phyloP scores from a whole-genome alignment of 495 filamentous ascomycete species.

The Daldinia childiae region DNA sequence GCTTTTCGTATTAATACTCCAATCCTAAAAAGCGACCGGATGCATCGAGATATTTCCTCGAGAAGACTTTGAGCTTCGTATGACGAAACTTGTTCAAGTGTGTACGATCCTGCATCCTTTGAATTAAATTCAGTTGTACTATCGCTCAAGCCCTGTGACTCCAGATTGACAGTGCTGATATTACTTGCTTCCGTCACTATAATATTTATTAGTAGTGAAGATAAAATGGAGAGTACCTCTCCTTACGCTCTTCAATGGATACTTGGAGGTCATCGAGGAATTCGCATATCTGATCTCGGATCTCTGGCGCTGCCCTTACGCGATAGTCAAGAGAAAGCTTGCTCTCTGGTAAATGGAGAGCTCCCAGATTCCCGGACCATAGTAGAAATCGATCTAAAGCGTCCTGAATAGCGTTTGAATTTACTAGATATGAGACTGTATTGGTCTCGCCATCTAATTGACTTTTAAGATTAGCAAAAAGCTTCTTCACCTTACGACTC shows the following conservation, averaged over 20 bases:
- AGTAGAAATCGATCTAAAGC: background rate
- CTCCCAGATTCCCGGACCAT: background rate
- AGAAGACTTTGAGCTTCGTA: constrained; percentile 9
- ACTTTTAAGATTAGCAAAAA: background rate
- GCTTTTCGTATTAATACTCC: constrained; percentile 13
- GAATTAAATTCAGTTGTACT: background rate
- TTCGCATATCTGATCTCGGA: background rate
- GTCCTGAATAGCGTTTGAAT: background rate
- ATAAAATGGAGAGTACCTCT: background rate
- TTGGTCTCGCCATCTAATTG: background rate
- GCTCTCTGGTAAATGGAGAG: background rate
- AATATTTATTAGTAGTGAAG: background rate
- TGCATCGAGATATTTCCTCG: constrained; percentile 21
- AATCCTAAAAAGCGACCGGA: constrained; percentile 21
- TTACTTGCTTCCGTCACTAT: background rate
- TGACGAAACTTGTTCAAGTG: background rate
- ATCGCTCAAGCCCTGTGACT: background rate
- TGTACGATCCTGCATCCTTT: background rate
- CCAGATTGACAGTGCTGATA: background rate
- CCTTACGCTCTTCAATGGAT: background rate
- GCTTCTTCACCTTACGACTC: background rate
- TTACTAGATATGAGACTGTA: background rate
- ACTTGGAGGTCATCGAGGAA: background rate
- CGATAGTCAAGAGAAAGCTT: background rate
- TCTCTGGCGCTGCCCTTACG: background rate